These are phyloP conservation scores for Scutellaria galericulata DNA, from an alignment of 257 asterid genomes.

Conservation along the genomic window DNA sequence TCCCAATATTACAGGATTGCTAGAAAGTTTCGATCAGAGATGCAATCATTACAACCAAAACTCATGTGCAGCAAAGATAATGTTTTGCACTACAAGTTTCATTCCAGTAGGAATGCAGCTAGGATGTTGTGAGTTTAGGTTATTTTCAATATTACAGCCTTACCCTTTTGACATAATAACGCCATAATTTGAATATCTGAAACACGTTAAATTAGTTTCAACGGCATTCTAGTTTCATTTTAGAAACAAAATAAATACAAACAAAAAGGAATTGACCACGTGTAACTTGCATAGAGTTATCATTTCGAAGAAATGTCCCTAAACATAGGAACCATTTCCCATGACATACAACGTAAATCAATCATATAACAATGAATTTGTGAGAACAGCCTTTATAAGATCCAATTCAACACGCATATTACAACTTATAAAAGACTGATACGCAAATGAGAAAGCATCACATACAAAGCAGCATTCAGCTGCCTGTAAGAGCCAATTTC, in stretches of 20 bases:
- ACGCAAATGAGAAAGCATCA: conserved; percentile 4
- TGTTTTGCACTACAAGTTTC: neutral
- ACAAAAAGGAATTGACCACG: neutral
- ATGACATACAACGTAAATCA: neutral
- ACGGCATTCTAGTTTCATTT: neutral
- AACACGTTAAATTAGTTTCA: neutral
- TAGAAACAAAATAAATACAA: neutral
- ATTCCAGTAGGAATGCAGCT: neutral
- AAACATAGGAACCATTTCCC: conserved; percentile 5
- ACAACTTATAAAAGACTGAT: neutral
- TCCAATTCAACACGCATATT: neutral
- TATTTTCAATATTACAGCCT: neutral
- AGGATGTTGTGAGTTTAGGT: conserved; percentile 9
- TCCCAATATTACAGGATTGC: too few species aligned
- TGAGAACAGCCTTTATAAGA: conserved; percentile 4
- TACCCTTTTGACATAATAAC: neutral
- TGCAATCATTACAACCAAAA: conserved; percentile 9
- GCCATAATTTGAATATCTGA: neutral
- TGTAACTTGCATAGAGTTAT: neutral
- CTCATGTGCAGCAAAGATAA: conserved; percentile 3
- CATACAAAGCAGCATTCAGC: neutral
- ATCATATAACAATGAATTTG: conserved; percentile 3
- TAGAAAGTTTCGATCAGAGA: neutral
- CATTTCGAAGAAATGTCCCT: neutral
- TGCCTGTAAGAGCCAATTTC: neutral